These are phyloP conservation scores for Leishmania arabica DNA, from an alignment of 208 protist genomes.

Conservation along the genomic window DNA sequence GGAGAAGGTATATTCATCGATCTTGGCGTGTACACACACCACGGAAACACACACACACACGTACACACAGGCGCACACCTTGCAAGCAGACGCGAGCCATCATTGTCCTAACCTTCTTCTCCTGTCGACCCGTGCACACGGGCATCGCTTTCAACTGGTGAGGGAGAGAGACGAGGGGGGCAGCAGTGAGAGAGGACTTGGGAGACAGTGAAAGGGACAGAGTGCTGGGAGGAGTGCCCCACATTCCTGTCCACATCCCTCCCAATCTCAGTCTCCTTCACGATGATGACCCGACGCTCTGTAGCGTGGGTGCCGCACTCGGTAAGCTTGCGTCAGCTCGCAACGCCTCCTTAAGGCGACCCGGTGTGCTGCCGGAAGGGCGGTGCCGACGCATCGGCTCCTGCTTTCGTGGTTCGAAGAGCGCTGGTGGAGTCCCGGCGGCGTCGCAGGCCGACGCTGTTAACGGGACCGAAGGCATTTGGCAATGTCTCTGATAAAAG, in stretches of 20 bases:
- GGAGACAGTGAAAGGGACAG: background rate
- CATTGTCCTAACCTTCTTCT: background rate
- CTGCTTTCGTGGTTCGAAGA: conserved; percentile 43
- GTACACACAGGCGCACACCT: background rate
- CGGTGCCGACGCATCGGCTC: conserved; percentile 29
- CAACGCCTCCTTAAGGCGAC: conserved; percentile 1
- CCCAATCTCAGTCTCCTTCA: background rate
- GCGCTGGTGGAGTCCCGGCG: conserved; percentile 5
- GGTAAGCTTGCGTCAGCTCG: conserved; percentile 2
- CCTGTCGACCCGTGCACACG: background rate
- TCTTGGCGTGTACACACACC: no score
- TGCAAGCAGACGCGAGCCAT: background rate
- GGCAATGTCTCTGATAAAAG: background rate
- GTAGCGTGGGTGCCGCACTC: conserved; percentile 26
- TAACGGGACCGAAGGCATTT: conserved; percentile 1
- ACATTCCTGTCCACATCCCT: background rate
- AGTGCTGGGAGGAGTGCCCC: background rate
- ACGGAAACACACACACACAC: background rate
- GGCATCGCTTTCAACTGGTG: background rate
- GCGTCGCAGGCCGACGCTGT: background rate
- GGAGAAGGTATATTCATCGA: no score
- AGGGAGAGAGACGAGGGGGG: background rate
- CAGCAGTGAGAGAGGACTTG: background rate
- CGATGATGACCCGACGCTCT: conserved; percentile 16
- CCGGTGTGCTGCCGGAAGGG: conserved; percentile 23